Conservation (phyloP, 2,329 filamentous ascomycete species). For the Sporothrix pseudoabietina region DNA sequence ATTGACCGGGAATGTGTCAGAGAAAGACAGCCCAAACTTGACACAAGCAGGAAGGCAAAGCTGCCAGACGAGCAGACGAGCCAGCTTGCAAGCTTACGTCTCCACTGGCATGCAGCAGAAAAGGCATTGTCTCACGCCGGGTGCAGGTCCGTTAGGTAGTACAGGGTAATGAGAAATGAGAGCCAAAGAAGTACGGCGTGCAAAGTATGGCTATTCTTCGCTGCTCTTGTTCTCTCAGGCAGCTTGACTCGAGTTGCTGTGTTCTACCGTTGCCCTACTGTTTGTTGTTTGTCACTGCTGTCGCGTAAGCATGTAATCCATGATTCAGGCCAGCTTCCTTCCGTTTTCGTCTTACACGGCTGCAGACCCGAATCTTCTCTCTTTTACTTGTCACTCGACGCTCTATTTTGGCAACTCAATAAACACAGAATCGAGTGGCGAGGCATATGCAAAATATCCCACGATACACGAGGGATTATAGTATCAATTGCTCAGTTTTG, state of each 20-base stretch:
- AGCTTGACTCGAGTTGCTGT: not conserved
- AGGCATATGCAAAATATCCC: not conserved
- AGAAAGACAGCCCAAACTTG: not conserved
- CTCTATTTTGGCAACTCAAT: not conserved
- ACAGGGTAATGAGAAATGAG: not conserved
- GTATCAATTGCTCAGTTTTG: not conserved
- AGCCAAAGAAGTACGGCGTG: not conserved
- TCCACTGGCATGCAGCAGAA: constrained; percentile 15
- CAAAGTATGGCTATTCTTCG: too few species aligned
- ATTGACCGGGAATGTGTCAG: constrained; percentile 4
- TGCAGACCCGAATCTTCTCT: not conserved
- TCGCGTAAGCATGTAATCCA: constrained; percentile 12
- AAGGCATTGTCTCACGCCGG: constrained; percentile 16
- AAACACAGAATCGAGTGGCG: not conserved
- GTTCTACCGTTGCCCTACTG: not conserved
- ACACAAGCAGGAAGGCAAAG: not conserved
- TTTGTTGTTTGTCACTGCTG: not conserved
- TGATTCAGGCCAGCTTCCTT: not conserved
- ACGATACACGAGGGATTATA: constrained; percentile 5
- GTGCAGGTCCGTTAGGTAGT: constrained; percentile 6
- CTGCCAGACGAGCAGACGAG: constrained; percentile 4
- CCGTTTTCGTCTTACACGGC: constrained; percentile 18
- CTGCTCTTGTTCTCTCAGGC: not conserved
- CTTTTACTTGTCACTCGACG: not conserved
- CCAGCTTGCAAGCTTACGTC: not conserved